These are phyloP conservation scores for Alternaria hordeiaustralica DNA, from an alignment of 2,329 filamentous ascomycete species.

Conservation along the genomic window DNA sequence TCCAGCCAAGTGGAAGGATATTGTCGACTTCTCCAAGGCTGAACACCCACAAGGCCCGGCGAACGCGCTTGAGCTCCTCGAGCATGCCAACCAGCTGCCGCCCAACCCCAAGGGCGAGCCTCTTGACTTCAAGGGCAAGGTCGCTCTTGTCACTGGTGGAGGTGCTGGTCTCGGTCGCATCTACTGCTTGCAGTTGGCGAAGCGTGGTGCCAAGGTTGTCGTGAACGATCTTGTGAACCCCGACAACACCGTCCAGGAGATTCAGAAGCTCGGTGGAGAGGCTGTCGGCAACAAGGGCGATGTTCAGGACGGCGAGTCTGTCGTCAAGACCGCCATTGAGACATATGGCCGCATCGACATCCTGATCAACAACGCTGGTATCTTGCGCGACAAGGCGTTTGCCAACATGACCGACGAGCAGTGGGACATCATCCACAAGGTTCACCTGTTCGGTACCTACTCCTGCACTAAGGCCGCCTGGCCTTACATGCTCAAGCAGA, in stretches of 20 bases:
- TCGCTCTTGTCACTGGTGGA: slow-evolving; percentile 46
- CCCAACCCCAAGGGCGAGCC: slow-evolving; percentile 42
- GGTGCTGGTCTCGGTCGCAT: slow-evolving; percentile 76
- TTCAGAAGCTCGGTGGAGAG: slow-evolving; percentile 85
- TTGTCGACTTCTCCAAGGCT: slow-evolving; percentile 83
- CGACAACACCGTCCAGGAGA: slow-evolving; percentile 88
- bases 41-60: slow-evolving; percentile 84
- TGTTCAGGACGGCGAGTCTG: slow-evolving; percentile 87
- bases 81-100: slow-evolving; percentile 38
- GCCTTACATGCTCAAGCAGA: slow-evolving; percentile 98
- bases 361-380: slow-evolving; percentile 96
- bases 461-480: slow-evolving; percentile 97
- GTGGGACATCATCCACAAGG: slow-evolving; percentile 91
- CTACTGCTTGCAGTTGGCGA: slow-evolving; percentile 87
- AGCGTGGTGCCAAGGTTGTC: slow-evolving; percentile 82
- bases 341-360: slow-evolving; percentile 93
- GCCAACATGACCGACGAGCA: slow-evolving; percentile 94
- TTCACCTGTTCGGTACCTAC: slow-evolving; percentile 93
- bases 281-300: slow-evolving; percentile 93
- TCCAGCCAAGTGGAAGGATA: slow-evolving; percentile 85
- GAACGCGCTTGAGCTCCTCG: slow-evolving; percentile 79
- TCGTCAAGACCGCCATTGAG: slow-evolving; percentile 93
- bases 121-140: slow-evolving; percentile 48
- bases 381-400: slow-evolving; percentile 97
- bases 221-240: slow-evolving; percentile 97